A percentile compares a stretch with the other conserved stretches of the same genome.
Evolutionary conservation across 1,139 yeast species (phyloP).

Genomic region (Suhomyces guaymorum): DNA sequence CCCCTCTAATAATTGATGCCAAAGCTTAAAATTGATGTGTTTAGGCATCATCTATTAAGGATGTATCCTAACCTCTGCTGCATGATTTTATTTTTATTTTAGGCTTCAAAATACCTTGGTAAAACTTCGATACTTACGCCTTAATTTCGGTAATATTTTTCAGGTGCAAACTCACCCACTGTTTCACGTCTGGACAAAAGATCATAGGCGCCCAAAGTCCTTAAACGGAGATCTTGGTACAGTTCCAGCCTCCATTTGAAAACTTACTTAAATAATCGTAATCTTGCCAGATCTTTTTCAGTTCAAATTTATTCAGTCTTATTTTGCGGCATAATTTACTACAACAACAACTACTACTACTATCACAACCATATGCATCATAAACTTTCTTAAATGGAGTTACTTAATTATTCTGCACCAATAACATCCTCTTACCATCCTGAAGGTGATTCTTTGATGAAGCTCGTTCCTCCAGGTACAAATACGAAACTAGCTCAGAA

Average conservation of each 20-base stretch:
- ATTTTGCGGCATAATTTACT: constrained; percentile 2
- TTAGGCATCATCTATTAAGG: no score
- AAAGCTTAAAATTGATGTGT: no score
- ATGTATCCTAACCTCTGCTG: no score
- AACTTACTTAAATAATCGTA: constrained; percentile 10
- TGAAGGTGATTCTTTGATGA: constrained; percentile 12
- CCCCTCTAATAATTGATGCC: constrained; percentile 1
- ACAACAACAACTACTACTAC: no score
- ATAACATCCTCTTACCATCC: constrained; percentile 9
- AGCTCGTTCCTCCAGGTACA: constrained; percentile 8
- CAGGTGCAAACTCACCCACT: constrained; percentile 10
- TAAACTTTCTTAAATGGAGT: constrained; percentile 12
- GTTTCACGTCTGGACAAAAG: constrained; percentile 12
- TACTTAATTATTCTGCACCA: constrained; percentile 13
- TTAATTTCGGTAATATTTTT: constrained; percentile 8
- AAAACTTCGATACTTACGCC: constrained; percentile 16
- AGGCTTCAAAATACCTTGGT: constrained; percentile 11
- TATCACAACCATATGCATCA: constrained; percentile 2
- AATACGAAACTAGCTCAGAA: constrained; percentile 5
- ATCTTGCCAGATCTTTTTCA: constrained; percentile 14
- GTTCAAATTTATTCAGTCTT: no score
- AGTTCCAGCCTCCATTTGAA: not conserved
- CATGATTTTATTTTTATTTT: constrained; percentile 6
- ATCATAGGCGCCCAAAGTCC: constrained; percentile 9
- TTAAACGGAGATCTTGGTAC: constrained; percentile 10